Base-by-base conservation (phyloP, 176 grass and related monocot genomes). In the Oryza longistaminata region DNA sequence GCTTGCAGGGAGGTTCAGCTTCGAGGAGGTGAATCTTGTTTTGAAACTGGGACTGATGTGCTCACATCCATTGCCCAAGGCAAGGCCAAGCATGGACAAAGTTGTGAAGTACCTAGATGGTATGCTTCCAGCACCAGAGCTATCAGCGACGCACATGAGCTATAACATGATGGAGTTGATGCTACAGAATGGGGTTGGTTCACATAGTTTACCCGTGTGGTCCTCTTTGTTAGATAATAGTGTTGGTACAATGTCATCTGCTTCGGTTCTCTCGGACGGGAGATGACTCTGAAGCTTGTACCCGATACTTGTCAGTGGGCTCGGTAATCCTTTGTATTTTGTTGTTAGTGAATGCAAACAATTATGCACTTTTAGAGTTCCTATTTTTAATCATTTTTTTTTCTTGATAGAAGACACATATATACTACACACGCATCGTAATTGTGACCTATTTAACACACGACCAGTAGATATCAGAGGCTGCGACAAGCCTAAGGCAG, bases 1-100 rank as follows among this genome's bases (percentile, higher is more conserved):
- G 19, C 49, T 81, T 11, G 22, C 4, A 0, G 60, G 39, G 26
- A 58, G n/a, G 27, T 81, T 9, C 19, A 48, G 52, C 48, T 6
- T 31, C 1, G 48, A 70, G 11, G 79, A 81, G 66, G 79, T 25
- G 6, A 55, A 1, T 8, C 66, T 70, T 9, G 79, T 58, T 67
- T 17, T 81, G 46, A 81, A 26, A 25, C 12, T 81, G 12, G 79
- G 79, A 0, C 4, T 81, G 21, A 11, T 81, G 79, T 81, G 66
- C 31, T 64, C 60, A 9, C 60, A 64, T 64, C 60, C 60, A 25
- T 64, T 64, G 2, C n/a, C 60, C 8, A 3, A n/a, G 24, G 60
- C 21, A 24, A 64, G 60, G n/a, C 60, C 60, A 21, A 64, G 21
- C 60, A 64, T 64, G 60, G 60, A 64, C 60, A 64, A 11, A 25